Base-by-base conservation (phyloP, 345 rosid species). In the Ailanthus altissimus region DNA sequence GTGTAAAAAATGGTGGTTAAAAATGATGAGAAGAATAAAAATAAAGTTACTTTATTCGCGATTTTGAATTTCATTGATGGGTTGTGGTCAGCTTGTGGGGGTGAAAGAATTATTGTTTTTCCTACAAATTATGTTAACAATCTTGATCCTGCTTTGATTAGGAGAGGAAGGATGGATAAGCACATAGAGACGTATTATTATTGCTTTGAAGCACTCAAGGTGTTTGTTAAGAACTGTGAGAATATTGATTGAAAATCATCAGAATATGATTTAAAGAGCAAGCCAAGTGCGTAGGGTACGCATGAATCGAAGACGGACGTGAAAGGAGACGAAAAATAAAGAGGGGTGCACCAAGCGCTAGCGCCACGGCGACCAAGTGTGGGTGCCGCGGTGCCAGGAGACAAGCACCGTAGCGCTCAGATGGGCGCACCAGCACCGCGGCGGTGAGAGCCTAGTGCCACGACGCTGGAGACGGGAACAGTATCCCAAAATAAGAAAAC, bases 111-210 rank as follows among this genome's bases (percentile, higher is more conserved):
- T 18, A 83, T 88, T 12, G 68, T 88, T 21, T 88, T 88, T 6
- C 86, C 89, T 0, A 86, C 89, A 0, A 85, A 85, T 9, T 73
- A 67, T 73, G 78, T 75, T 26, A 89, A 85, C 26, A 88, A 83
- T 32, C 88, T 88, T 72, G 88, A 84, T 76, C 85, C 84, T 0
- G 88, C 89, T 11, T 68, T 88, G 20, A 82, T 85, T 2, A 69
- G 91, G 26, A 86, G 78, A 62, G 88, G 91, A n/a, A 83, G 91
- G 62, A 88, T 86, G 89, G 91, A 88, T 12, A 80, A 79, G 62
- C 84, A 82, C 2, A 88, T 86, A 50, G 88, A 88, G 60, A 70
- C 83, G 84, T 81, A 89, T 2, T 78, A 80, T 74, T 88, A 88
- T 60, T 54, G 68, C 53, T 84, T 83, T 49, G 82, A 88, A 68